Evolutionary conservation across 2,329 filamentous ascomycete genomes (phyloP).

Genomic region (Aspergillus sp.): DNA sequence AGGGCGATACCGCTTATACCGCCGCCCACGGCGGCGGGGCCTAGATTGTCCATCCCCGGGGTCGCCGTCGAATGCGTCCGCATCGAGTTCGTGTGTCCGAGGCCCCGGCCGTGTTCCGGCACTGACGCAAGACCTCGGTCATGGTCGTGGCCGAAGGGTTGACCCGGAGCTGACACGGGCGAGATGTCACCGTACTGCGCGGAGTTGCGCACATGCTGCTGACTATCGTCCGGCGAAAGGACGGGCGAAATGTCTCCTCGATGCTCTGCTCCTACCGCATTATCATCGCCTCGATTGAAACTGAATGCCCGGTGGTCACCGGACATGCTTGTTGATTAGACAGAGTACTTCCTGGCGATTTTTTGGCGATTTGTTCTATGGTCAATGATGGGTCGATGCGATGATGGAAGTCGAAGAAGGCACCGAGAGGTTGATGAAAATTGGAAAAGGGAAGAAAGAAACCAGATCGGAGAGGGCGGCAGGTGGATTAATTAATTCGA

Average conservation of each 20-base stretch:
- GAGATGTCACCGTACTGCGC: slow-evolving; percentile 13
- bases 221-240: slow-evolving; percentile 1
- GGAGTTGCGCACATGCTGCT: slow-evolving; percentile 2
- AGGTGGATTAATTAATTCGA: slow-evolving; percentile 2
- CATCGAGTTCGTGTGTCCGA: slow-evolving; percentile 29
- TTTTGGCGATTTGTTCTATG: background rate
- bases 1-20: slow-evolving; percentile 69
- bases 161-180: slow-evolving; percentile 8
- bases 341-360: background rate
- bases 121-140: slow-evolving; percentile 14
- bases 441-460: background rate
- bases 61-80: slow-evolving; percentile 48
- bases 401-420: background rate
- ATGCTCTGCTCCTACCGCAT: background rate
- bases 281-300: slow-evolving; percentile 21
- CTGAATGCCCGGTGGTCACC: slow-evolving; percentile 22
- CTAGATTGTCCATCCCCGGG: slow-evolving; percentile 67
- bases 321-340: slow-evolving; percentile 16
- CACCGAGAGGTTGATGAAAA: background rate
- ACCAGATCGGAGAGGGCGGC: background rate
- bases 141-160: background rate
- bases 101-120: slow-evolving; percentile 12
- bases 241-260: background rate
- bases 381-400: background rate
- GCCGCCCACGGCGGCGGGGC: slow-evolving; percentile 59